Conservation (phyloP, 2,329 filamentous ascomycete genomes). For the Fusarium sp. region DNA sequence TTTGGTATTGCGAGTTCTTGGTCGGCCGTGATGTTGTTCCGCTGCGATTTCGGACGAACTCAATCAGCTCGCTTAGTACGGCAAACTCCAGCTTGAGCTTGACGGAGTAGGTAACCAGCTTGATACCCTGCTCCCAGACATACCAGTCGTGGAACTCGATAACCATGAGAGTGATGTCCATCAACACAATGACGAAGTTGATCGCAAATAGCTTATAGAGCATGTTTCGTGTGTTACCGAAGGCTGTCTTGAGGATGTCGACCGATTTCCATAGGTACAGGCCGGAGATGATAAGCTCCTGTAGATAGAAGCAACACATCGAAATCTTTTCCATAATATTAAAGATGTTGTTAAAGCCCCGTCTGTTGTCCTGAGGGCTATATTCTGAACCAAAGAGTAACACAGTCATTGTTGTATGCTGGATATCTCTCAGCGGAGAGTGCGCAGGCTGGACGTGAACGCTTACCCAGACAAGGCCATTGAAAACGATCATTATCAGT, state of each 20-base stretch:
- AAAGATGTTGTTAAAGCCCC: conserved; percentile 42
- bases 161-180: conserved; percentile 56
- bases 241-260: conserved; percentile 29
- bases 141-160: conserved; percentile 52
- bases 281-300: conserved; percentile 25
- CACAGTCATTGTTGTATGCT: conserved; percentile 66
- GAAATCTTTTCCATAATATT: conserved; percentile 47
- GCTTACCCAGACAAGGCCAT: conserved; percentile 56
- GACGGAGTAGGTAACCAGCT: conserved; percentile 53
- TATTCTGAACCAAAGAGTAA: conserved; percentile 23
- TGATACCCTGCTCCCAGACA: conserved; percentile 53
- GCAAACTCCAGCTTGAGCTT: conserved; percentile 56
- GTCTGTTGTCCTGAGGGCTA: conserved; percentile 3
- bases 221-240: conserved; percentile 27
- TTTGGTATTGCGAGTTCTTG: not conserved
- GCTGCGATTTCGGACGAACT: conserved; percentile 49
- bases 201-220: conserved; percentile 48
- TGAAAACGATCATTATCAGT: conserved; percentile 22
- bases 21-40: not conserved
- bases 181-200: conserved; percentile 58
- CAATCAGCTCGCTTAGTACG: conserved; percentile 53
- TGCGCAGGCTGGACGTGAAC: accelerated
- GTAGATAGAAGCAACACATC: conserved; percentile 17
- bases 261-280: conserved; percentile 33
- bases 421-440: not conserved